Base-by-base conservation (phyloP, 345 rosid species). In the Erodium maritimum region DNA sequence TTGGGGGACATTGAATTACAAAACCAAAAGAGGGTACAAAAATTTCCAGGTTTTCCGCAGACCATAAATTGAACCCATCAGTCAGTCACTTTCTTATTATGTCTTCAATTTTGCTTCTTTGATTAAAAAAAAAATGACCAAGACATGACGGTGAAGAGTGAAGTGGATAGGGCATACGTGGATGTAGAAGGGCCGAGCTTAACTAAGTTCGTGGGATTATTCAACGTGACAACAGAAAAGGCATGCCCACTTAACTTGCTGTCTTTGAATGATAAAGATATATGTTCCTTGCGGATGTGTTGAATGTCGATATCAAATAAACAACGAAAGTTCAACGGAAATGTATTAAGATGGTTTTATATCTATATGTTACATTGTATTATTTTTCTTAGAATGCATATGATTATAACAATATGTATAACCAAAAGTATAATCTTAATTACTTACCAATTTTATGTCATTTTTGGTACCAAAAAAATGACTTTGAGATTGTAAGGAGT, bases 221-320 rank as follows among this genome's bases (percentile, higher is more conserved):
- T 60, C 63, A 61, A 59, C 61, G 56, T n/a, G 19, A 66, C 67
- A 68, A 73, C 4, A 29, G 46, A 63, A 62, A 65, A 71, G 54
- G 61, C 66, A 62, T 17, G 71, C 7, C 63, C 66, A 63, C 74
- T 76, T 29, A 29, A 29, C 9, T 69, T 72, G 70, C 60, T 66
- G 68, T 65, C 55, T 63, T 67, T 37, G n/a, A n/a, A n/a, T 1
- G 19, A 61, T 63, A 70, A 6, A 10, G 19, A 17, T 4, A 29
- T 0, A 1, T 51, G 54, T 19, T n/a, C n/a, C n/a, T n/a, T n/a
- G n/a, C n/a, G 14, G 17, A 16, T 42, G 8, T 42, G 48, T 42
- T 13, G 48, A 42, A 10, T 51, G 3, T 51, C 4, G 10, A 51
- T 4, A 17, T 20, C 54, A 17, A 51, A 13, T 20, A 51, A 51